Conservation (phyloP, 495 filamentous ascomycete genomes). For the Xylaria grammica region DNA sequence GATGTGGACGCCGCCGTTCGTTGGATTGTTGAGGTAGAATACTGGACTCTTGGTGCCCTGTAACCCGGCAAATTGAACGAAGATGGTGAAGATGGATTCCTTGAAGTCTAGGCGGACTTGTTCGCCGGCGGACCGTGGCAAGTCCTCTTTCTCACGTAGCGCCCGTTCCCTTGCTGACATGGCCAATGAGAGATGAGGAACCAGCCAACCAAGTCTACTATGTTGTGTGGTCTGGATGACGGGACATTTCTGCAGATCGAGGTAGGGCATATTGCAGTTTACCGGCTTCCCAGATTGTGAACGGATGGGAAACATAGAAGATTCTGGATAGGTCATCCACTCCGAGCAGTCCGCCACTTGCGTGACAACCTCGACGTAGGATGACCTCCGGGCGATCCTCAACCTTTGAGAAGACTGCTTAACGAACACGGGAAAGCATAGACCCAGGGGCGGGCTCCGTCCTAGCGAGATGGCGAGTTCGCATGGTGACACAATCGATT, state of each 20-base stretch:
- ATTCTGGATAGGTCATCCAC: constrained; percentile 9
- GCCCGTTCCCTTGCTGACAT: constrained; percentile 45
- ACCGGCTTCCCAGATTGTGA: constrained; percentile 11
- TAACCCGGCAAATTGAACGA: constrained; percentile 25
- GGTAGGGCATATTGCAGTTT: constrained; percentile 24
- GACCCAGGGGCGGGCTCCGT: not conserved
- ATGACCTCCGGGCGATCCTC: not conserved
- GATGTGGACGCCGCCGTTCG: constrained; percentile 21
- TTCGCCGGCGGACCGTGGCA: constrained; percentile 9
- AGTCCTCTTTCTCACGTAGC: constrained; percentile 25
- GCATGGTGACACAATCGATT: constrained; percentile 1
- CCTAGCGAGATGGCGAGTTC: constrained; percentile 1
- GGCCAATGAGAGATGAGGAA: constrained; percentile 3
- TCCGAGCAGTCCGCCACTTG: not conserved
- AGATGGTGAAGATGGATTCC: constrained; percentile 49
- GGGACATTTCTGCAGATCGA: constrained; percentile 15
- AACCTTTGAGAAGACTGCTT: not conserved
- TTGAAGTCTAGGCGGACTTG: constrained; percentile 49
- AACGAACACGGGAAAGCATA: constrained; percentile 5
- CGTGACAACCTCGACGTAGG: not conserved
- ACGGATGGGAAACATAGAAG: constrained; percentile 11
- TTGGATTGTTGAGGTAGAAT: not conserved
- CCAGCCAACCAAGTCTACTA: constrained; percentile 4
- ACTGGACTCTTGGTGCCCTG: not conserved
- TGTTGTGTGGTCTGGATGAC: constrained; percentile 2